Evolutionary conservation across 257 asterid species (phyloP).

Genomic region (Coffea canephora): DNA sequence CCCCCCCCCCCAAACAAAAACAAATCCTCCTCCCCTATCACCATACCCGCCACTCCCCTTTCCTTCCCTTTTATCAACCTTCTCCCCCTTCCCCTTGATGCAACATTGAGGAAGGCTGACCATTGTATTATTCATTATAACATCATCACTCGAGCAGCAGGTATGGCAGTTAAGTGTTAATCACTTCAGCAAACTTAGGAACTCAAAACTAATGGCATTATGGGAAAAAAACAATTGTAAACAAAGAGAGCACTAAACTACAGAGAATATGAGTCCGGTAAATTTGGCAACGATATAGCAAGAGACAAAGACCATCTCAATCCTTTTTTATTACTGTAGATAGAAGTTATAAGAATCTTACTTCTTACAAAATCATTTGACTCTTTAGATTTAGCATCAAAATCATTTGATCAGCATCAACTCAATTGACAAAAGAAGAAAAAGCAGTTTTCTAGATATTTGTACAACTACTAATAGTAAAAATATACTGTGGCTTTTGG

Average conservation of each 20-base stretch:
- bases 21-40: too few species aligned
- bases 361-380: background rate
- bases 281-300: background rate
- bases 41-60: too few species aligned
- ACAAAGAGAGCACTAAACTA: too few species aligned
- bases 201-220: background rate
- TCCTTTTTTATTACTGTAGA: background rate
- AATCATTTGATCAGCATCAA: background rate
- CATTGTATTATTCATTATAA: background rate
- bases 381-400: background rate
- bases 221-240: background rate
- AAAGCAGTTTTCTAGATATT: background rate
- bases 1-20: too few species aligned
- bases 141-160: background rate
- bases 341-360: background rate
- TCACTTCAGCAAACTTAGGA: background rate
- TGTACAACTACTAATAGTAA: background rate
- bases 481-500: background rate
- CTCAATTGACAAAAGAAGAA: background rate
- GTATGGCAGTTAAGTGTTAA: background rate
- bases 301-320: background rate
- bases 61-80: too few species aligned
- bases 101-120: background rate
- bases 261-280: background rate
- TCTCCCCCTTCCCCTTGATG: too few species aligned